phyloP scores from a whole-genome alignment of 805 yeast genomes.

The Starmera dryadoides region DNA sequence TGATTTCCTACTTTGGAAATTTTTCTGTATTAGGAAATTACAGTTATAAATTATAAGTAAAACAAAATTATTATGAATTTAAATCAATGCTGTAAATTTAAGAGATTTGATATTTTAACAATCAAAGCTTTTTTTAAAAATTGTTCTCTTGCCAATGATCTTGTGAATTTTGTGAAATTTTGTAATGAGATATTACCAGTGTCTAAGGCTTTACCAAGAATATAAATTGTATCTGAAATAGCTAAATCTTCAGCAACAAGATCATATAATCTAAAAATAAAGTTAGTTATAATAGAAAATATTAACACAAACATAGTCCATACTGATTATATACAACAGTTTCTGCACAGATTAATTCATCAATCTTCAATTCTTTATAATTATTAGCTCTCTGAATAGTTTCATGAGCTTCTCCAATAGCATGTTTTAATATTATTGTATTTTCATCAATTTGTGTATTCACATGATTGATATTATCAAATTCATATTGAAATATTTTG shows the following conservation, averaged over 20 bases:
- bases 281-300: background rate
- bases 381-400: conserved; percentile 25
- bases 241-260: conserved; percentile 63
- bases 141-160: conserved; percentile 59
- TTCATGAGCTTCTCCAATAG: conserved; percentile 21
- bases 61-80: no score
- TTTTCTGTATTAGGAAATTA: no score
- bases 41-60: no score
- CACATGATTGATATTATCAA: conserved; percentile 18
- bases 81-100: conserved; percentile 4
- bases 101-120: conserved; percentile 27
- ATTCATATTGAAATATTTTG: conserved; percentile 28
- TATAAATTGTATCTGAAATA: conserved; percentile 57
- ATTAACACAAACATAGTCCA: background rate
- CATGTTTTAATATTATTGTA: conserved; percentile 19
- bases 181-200: conserved; percentile 36
- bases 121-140: conserved; percentile 44
- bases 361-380: conserved; percentile 28
- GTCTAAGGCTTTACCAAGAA: conserved; percentile 50
- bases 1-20: background rate
- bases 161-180: conserved; percentile 32
- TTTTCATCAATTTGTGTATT: conserved; percentile 21
- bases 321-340: conserved; percentile 48
- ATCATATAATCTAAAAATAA: conserved; percentile 33
- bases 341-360: conserved; percentile 40